Evolutionary conservation across 2,329 filamentous ascomycete genomes (phyloP).

Genomic region (Aspergillus fijiensis): DNA sequence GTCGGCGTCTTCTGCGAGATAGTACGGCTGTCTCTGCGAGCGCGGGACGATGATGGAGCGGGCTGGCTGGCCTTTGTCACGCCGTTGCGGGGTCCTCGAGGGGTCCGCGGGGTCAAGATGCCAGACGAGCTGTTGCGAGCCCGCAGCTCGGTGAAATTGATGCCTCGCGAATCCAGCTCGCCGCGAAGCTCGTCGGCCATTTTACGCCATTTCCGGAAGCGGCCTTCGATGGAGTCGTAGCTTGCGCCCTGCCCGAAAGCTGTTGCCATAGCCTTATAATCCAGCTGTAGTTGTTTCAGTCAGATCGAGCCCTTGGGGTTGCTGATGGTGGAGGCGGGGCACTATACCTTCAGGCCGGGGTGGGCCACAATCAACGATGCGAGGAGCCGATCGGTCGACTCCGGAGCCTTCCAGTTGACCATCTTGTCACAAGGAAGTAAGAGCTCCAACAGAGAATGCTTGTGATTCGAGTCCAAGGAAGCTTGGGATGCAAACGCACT

Average conservation of each 20-base stretch:
- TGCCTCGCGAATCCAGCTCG: conserved; percentile 20
- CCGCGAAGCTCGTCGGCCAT: conserved; percentile 37
- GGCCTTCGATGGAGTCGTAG: conserved; percentile 50
- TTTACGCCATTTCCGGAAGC: conserved; percentile 48
- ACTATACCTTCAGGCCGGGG: conserved; percentile 25
- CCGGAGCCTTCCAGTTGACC: conserved; percentile 32
- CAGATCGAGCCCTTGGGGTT: not conserved
- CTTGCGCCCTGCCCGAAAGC: conserved; percentile 49
- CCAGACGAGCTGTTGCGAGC: conserved; percentile 7
- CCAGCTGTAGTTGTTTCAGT: conserved; percentile 36
- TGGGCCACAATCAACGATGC: conserved; percentile 30
- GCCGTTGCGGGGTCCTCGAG: conserved; percentile 17
- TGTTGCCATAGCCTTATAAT: conserved; percentile 45
- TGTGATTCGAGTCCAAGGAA: not conserved
- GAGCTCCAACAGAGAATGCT: not conserved
- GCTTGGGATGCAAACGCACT: not conserved
- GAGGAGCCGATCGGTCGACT: conserved; percentile 28
- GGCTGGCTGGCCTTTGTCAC: conserved; percentile 16
- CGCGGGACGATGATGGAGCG: conserved; percentile 7
- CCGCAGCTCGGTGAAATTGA: conserved; percentile 8
- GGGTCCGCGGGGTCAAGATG: conserved; percentile 15
- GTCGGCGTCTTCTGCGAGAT: conserved; percentile 6
- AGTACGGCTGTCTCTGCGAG: not conserved
- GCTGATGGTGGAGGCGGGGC: not conserved
- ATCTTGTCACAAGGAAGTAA: conserved; percentile 15